Evolutionary conservation across 2,329 filamentous ascomycete species (phyloP).

Genomic region (Zymoseptoria tritici): DNA sequence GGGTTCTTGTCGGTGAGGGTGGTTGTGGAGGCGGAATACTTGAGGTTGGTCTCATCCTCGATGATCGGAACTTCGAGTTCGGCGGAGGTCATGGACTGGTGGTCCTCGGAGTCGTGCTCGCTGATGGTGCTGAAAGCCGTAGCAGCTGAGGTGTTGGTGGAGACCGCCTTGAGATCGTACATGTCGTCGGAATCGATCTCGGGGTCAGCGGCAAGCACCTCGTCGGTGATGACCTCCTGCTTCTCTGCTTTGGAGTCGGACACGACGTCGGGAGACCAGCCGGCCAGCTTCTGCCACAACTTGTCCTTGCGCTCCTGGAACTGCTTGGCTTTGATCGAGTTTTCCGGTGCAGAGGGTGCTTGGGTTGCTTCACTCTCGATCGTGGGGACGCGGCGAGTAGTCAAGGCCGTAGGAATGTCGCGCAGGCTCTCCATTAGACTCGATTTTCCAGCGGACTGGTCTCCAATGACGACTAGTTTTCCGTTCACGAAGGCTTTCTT

Average conservation of each 20-base stretch:
- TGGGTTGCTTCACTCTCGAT: background rate
- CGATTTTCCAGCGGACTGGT: no score
- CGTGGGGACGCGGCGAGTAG: background rate
- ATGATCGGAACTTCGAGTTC: background rate
- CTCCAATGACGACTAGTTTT: background rate
- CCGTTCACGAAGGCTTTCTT: background rate
- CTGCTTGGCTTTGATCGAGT: background rate
- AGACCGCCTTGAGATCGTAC: background rate
- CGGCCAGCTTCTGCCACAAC: background rate
- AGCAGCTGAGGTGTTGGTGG: background rate
- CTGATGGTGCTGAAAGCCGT: background rate
- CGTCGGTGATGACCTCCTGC: background rate
- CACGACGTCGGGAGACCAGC: background rate
- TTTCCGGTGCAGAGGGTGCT: background rate
- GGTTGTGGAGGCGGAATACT: conserved; percentile 52
- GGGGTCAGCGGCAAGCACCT: background rate
- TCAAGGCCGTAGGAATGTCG: background rate
- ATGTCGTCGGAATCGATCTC: background rate
- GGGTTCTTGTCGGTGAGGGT: background rate
- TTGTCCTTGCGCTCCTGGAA: background rate
- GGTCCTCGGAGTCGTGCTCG: background rate
- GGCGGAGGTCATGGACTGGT: background rate
- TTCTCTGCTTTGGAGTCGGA: background rate
- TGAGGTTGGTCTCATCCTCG: background rate
- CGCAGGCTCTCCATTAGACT: no score